phyloP scores from a whole-genome alignment of 2,329 filamentous ascomycete genomes.

The Rugonectria rugulosa region DNA sequence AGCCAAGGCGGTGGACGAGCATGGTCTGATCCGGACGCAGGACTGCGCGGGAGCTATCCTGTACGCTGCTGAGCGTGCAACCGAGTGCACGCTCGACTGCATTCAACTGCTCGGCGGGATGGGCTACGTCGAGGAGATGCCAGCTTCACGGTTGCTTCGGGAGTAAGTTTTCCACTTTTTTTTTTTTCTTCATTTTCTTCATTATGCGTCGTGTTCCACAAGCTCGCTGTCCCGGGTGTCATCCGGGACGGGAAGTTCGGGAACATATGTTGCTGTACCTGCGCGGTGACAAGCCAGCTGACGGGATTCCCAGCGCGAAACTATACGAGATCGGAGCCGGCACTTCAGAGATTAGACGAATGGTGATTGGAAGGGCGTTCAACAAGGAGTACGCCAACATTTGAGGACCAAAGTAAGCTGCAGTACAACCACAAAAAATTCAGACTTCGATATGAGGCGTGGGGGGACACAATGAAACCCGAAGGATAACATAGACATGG shows the following conservation, averaged over 20 bases:
- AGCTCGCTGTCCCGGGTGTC: neutral
- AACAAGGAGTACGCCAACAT: constrained; percentile 78
- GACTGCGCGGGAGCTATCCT: constrained; percentile 95
- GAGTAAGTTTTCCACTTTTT: constrained; percentile 54
- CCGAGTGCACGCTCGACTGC: constrained; percentile 84
- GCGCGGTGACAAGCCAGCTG: no score
- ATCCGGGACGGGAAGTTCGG: neutral
- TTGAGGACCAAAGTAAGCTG: constrained; percentile 21
- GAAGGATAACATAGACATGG: neutral
- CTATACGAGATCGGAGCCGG: constrained; percentile 97
- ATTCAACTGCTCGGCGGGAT: constrained; percentile 94
- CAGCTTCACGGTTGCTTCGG: constrained; percentile 82
- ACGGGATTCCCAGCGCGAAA: constrained; percentile 59
- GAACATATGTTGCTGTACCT: no score
- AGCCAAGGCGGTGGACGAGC: constrained; percentile 80
- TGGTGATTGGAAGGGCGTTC: constrained; percentile 93
- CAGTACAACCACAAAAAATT: neutral
- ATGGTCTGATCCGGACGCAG: constrained; percentile 77
- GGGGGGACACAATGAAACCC: neutral
- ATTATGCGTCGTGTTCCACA: neutral
- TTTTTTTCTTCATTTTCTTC: no score
- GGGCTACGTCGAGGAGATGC: constrained; percentile 96
- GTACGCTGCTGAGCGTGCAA: constrained; percentile 90
- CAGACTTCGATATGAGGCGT: neutral
- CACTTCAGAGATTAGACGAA: constrained; percentile 90